These are phyloP conservation scores for Starmera caribaea DNA, from an alignment of 805 yeast genomes.

Conservation along the genomic window DNA sequence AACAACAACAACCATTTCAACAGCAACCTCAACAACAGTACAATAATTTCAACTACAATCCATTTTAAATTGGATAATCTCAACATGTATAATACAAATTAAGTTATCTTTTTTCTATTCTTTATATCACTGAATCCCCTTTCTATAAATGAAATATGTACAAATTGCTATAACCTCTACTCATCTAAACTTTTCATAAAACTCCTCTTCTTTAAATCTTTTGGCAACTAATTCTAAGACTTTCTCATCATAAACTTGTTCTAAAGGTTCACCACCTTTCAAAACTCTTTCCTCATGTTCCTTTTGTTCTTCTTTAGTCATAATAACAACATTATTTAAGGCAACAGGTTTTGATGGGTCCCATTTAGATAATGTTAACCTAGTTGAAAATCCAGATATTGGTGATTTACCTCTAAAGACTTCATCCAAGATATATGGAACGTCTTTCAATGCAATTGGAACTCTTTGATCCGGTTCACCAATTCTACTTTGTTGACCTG, in stretches of 20 bases:
- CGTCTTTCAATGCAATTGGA: constrained; percentile 65
- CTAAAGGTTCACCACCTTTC: constrained; percentile 51
- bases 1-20: constrained; percentile 1
- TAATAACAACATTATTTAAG: constrained; percentile 71
- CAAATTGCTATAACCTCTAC: too few relatives aligned
- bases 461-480: constrained; percentile 66
- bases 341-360: constrained; percentile 54
- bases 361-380: constrained; percentile 81
- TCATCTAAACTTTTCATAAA: constrained; percentile 50
- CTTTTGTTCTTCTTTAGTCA: constrained; percentile 84
- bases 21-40: constrained; percentile 1
- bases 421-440: constrained; percentile 81
- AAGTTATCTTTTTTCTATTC: background rate
- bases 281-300: constrained; percentile 70
- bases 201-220: constrained; percentile 67
- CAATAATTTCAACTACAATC: background rate
- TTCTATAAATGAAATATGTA: background rate
- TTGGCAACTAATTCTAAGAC: constrained; percentile 46
- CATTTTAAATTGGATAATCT: background rate
- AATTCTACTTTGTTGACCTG: constrained; percentile 78
- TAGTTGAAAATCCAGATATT: constrained; percentile 70
- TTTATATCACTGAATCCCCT: background rate
- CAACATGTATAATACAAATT: too few relatives aligned
- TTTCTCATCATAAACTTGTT: constrained; percentile 53
- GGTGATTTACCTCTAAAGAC: constrained; percentile 90